Evolutionary conservation across 1,284 basidiomycete genomes (phyloP), one percentile per base, ranked within the genome.

Genomic region (Vanrija pseudolonga): DNA sequence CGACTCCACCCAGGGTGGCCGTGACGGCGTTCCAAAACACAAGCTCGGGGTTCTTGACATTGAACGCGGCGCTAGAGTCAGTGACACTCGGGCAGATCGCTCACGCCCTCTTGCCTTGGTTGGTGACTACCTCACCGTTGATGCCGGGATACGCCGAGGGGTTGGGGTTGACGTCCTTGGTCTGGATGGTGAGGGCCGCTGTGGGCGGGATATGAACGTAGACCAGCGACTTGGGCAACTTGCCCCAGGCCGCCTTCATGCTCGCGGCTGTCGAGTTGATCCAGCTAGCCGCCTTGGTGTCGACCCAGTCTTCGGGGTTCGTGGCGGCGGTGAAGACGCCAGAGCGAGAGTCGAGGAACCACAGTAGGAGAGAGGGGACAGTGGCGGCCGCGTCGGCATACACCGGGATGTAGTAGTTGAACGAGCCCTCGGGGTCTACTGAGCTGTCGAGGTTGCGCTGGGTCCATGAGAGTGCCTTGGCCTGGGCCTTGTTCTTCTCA

Each of bases 351-450:
- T 64, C 62, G 22, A 62, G 62, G 51, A 62, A 58, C 62, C 62
- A 64, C 45, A 64, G 54, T 28, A 64, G 48, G 9, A 60, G 48
- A 2, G 55, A 45, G 4, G 62, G 62, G 11, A 22, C 47, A n/a
- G 38, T 26, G 17, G 47, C 45, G 6, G 26, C 6, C n/a, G 39
- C 8, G 40, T 55, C 50, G 17, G 47, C 53, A 42, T 60, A 64
- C 12, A 64, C 53, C 2, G 62, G 60, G 26, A 64, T 46, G 54
- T 53, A 65, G 49, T 63, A 63, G 56, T 65, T 65, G 47, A 51
- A 55, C 45, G 22, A 26, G 8, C 49, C 54, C 45, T 55, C 47
- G 11, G 54, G 49, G 41, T 55, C 54, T 3, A 8, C 40, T 12
- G 40, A 7, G 11, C 28, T 39, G 28, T 47, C 49, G 5, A 4